Evolutionary conservation across 1,139 yeast species (phyloP).

Genomic region (Candida tetrigidarum): DNA sequence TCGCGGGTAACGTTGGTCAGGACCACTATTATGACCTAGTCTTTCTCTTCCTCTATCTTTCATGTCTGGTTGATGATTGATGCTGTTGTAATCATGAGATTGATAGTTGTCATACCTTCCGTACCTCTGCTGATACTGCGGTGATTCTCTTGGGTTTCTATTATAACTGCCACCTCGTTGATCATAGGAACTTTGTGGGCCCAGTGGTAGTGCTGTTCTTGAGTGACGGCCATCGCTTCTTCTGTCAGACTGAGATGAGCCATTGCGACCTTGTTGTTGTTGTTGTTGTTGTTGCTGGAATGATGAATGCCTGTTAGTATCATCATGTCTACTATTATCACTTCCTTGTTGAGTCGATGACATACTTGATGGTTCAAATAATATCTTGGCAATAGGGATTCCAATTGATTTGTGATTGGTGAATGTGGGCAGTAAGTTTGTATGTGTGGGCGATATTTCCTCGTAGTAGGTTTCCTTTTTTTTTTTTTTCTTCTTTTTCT

Average conservation of each 20-base stretch:
- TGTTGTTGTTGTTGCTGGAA: slow-evolving; percentile 12
- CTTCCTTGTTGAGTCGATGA: slow-evolving; percentile 11
- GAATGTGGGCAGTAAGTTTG: neutral
- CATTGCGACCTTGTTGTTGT: neutral
- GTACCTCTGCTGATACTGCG: no score
- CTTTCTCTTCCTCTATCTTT: slow-evolving; percentile 20
- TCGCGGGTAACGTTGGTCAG: neutral
- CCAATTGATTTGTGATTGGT: neutral
- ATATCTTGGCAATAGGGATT: slow-evolving; percentile 1
- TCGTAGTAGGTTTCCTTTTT: neutral
- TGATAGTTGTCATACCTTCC: neutral
- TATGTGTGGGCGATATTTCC: neutral
- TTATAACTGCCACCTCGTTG: neutral
- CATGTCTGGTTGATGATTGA: slow-evolving; percentile 13
- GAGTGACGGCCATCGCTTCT: neutral
- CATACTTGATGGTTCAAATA: slow-evolving; percentile 12
- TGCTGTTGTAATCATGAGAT: neutral
- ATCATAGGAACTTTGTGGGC: neutral
- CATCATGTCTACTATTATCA: slow-evolving; percentile 10
- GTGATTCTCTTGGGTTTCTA: neutral
- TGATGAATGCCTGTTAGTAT: slow-evolving; percentile 14
- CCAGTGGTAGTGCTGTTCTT: neutral
- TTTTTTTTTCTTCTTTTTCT: neutral
- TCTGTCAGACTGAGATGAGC: neutral
- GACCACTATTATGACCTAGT: neutral